These are phyloP conservation scores for Rubroboletus pulcherrimus DNA, from an alignment of 768 basidiomycete species.

Conservation along the genomic window DNA sequence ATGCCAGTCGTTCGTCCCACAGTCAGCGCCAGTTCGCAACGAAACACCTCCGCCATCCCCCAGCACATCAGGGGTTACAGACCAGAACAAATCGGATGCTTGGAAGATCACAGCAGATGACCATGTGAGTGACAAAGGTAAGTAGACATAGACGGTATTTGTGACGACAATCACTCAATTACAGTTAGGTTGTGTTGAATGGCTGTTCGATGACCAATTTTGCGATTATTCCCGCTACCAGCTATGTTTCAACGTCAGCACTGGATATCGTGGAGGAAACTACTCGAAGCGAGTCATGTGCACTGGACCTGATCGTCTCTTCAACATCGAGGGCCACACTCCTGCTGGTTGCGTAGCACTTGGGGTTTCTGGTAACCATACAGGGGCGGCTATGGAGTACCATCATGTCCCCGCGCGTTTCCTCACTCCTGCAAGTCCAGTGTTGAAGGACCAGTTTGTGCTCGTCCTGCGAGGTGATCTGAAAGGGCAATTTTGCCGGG, in stretches of 20 bases:
- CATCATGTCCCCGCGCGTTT: neutral
- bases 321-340: neutral
- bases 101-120: no score
- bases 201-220: neutral
- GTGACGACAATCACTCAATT: no score
- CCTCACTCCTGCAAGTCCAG: neutral
- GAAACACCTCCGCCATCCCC: no score
- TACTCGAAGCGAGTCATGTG: neutral
- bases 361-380: neutral
- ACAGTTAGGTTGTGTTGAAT: no score
- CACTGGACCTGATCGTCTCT: neutral
- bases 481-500: neutral
- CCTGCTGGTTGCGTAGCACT: neutral
- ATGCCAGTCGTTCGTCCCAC: no score
- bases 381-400: neutral
- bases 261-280: neutral
- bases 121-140: no score
- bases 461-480: neutral
- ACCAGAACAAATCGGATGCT: no score
- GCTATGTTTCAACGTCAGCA: neutral
- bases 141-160: no score
- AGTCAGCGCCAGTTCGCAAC: no score
- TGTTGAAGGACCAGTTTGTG: neutral
- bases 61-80: no score
- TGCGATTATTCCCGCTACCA: neutral